A percentile compares a stretch with the other conserved stretches of the same genome.
These are phyloP conservation scores for Clitoria ternatea DNA, from an alignment of 306 rosid genomes.

Conservation along the genomic window DNA sequence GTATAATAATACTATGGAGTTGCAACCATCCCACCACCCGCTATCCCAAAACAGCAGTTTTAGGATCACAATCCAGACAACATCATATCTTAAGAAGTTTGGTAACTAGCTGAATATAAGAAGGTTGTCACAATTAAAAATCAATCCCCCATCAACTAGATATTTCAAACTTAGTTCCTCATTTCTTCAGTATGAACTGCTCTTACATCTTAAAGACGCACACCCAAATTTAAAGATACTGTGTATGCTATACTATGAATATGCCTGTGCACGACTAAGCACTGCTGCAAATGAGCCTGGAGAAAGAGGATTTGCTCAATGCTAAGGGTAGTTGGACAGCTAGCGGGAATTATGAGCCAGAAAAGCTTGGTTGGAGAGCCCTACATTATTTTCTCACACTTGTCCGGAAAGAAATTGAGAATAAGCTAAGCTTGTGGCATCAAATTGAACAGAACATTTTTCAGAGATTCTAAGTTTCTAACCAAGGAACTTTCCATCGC, in stretches of 20 bases:
- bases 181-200: background rate
- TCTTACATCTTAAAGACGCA: background rate
- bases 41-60: too few relatives aligned
- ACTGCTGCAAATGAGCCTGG: background rate
- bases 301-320: too few relatives aligned
- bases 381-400: background rate
- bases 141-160: background rate
- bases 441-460: background rate
- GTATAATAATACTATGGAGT: too few relatives aligned
- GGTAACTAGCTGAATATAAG: background rate
- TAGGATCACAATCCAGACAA: too few relatives aligned
- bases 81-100: background rate
- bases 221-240: background rate
- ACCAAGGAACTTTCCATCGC: background rate
- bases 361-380: background rate
- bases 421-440: background rate
- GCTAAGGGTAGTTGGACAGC: too few relatives aligned
- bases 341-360: background rate
- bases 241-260: too few relatives aligned
- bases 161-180: background rate
- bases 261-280: background rate
- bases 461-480: background rate
- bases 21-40: too few relatives aligned
- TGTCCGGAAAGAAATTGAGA: background rate
- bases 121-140: background rate